phyloP scores from a whole-genome alignment of 768 basidiomycete genomes.

The Auriculariales sp. region DNA sequence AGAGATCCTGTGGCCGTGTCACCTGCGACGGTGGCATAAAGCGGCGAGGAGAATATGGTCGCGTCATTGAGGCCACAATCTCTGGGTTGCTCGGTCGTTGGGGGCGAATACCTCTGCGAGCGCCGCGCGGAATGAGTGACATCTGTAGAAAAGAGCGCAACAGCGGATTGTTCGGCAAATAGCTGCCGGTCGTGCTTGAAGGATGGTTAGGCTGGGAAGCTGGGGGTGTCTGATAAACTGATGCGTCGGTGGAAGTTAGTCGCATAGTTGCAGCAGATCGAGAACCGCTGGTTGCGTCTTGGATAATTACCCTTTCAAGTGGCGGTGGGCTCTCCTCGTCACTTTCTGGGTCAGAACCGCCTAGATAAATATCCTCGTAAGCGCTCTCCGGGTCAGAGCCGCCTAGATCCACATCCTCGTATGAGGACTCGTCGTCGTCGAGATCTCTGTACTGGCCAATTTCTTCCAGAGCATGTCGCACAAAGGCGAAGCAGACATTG shows the following conservation, averaged over 20 bases:
- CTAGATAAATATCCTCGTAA: neutral
- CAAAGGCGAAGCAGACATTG: neutral
- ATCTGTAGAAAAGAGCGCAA: neutral
- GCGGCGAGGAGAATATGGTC: neutral
- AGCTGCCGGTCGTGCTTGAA: neutral
- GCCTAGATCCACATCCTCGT: neutral
- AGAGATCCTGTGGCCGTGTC: neutral
- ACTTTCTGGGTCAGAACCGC: neutral
- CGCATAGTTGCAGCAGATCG: neutral
- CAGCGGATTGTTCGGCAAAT: neutral
- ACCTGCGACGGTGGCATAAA: neutral
- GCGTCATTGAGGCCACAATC: neutral
- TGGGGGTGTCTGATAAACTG: neutral
- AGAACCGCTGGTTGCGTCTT: neutral
- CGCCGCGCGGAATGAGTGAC: neutral
- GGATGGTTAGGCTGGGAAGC: neutral
- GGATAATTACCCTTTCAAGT: neutral
- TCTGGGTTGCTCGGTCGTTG: neutral
- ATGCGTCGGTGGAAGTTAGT: neutral
- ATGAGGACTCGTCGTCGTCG: neutral
- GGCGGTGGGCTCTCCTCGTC: neutral
- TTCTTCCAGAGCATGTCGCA: neutral
- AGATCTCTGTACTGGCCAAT: neutral
- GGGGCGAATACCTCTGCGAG: neutral
- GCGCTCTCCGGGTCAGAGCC: neutral